Conservation (phyloP, 2,329 filamentous ascomycete genomes). For the Xylaria sp. region DNA sequence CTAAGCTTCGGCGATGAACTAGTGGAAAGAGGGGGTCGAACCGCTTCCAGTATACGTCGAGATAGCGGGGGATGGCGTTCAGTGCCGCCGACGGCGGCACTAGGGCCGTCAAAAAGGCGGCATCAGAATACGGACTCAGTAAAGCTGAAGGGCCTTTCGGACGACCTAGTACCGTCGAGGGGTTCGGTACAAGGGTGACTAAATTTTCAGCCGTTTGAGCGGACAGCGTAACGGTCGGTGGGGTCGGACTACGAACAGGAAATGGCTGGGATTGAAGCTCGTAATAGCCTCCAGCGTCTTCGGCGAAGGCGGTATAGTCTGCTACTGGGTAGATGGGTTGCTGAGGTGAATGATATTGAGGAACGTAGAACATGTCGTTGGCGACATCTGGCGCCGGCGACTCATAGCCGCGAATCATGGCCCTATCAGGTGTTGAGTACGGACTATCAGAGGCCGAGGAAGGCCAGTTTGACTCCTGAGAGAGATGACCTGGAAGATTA, state of each 20-base stretch:
- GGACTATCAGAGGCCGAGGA: conserved; percentile 60
- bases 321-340: conserved; percentile 50
- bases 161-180: conserved; percentile 52
- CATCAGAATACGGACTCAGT: conserved; percentile 49
- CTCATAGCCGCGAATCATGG: conserved; percentile 33
- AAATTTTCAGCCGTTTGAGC: conserved; percentile 60
- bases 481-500: conserved; percentile 47
- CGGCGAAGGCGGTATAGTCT: conserved; percentile 51
- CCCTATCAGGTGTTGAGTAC: conserved; percentile 55
- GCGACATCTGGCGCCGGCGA: conserved; percentile 41
- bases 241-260: conserved; percentile 61
- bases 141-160: conserved; percentile 54
- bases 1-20: conserved; percentile 59
- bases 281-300: conserved; percentile 49
- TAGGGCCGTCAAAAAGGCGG: conserved; percentile 52
- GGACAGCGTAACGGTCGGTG: conserved; percentile 55
- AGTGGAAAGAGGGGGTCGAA: conserved; percentile 61
- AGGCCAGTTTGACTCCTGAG: conserved; percentile 54
- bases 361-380: conserved; percentile 43
- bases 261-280: conserved; percentile 51
- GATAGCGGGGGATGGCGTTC: conserved; percentile 59
- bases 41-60: conserved; percentile 64
- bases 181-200: conserved; percentile 55
- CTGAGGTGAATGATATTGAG: conserved; percentile 45
- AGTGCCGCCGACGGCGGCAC: conserved; percentile 51